Evolutionary conservation across 1,284 basidiomycete genomes (phyloP), one percentile per base, ranked within the genome.

Genomic region (Moesziomyces sp.): DNA sequence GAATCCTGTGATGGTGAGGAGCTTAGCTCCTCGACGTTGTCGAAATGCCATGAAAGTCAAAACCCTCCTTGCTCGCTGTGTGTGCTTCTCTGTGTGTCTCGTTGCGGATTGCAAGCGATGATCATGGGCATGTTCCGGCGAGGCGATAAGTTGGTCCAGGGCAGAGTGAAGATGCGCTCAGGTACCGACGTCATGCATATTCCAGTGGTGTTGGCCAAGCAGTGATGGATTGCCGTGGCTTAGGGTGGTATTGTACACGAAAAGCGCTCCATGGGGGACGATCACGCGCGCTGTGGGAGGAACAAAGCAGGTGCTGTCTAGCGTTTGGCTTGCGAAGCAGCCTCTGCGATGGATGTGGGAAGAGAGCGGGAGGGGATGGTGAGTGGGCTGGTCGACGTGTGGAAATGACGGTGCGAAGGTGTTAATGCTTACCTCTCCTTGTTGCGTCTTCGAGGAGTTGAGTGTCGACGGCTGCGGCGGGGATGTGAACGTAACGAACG

Each of bases 371-470:
- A 35, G n/a, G 44, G 26, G 11, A 28, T 16, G 28, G n/a, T 35
- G 47, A 35, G 13, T 19, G 24, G 47, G 6, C 23, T 21, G 30
- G n/a, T 19, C 14, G 24, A 40, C 19, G n/a, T 21, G 35, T 40
- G n/a, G 33, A 43, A 28, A 42, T 42, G 45, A 49, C 16, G 21
- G 38, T 14, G 24, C 23, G 30, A 3, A 10, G 23, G 28, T 2
- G 21, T 6, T 18, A 11, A 13, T 33, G 71, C 85, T 55, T 56
- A 86, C 85, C 96, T 90, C 95, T 88, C 83, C 97, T 88, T 50
- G 96, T 99, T 26, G 96, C 97, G 85, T 99, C 97, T 86, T 99
- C 97, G 54, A 99, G 85, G 53, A 99, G 85, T 77, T 97, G 94
- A 5, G 94, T 97, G 85, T 99, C 96, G 68, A 99, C 94, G 68